Percentiles rank a stretch among this genome's conserved stretches.
Evolutionary conservation across 805 yeast species (phyloP).

Genomic region (Metschnikowia lochheadii): DNA sequence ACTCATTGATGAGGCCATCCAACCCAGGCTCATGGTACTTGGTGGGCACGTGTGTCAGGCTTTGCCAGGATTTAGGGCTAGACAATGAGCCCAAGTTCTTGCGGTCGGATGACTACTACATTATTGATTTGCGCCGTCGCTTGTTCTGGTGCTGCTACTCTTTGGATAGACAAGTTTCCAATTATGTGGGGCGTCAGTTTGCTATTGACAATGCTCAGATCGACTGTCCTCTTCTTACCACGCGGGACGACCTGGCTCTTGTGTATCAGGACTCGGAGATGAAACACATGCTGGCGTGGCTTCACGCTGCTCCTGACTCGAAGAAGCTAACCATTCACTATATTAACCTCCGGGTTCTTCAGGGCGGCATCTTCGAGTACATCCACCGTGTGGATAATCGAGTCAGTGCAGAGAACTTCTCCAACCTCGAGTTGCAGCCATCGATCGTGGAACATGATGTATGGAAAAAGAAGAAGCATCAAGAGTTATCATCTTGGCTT

Average conservation of each 20-base stretch:
- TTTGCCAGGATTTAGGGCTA: slow-evolving; percentile 17
- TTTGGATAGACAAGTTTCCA: slow-evolving; percentile 10
- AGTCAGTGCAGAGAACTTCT: background rate
- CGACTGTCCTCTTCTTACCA: slow-evolving; percentile 7
- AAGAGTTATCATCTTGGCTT: slow-evolving; percentile 5
- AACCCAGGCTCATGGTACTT: slow-evolving; percentile 20
- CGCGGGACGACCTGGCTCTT: slow-evolving; percentile 8
- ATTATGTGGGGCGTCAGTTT: slow-evolving; percentile 9
- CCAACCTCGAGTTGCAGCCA: background rate
- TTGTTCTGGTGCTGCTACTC: slow-evolving; percentile 12
- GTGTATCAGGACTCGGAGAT: background rate
- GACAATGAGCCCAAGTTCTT: slow-evolving; percentile 8
- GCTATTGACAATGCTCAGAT: slow-evolving; percentile 8
- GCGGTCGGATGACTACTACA: slow-evolving; percentile 2
- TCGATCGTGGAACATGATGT: background rate
- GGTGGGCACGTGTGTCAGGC: slow-evolving; percentile 14
- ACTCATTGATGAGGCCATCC: slow-evolving; percentile 18
- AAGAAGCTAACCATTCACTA: slow-evolving; percentile 7
- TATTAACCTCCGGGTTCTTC: slow-evolving; percentile 9
- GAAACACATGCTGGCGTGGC: background rate
- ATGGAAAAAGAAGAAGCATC: slow-evolving; percentile 8
- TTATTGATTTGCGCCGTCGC: slow-evolving; percentile 9
- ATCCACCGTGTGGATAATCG: slow-evolving; percentile 7
- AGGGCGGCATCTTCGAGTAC: slow-evolving; percentile 7
- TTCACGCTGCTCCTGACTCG: background rate